These are phyloP conservation scores for Hyaloscypha variabilis DNA, from an alignment of 495 filamentous ascomycete genomes.

Conservation along the genomic window DNA sequence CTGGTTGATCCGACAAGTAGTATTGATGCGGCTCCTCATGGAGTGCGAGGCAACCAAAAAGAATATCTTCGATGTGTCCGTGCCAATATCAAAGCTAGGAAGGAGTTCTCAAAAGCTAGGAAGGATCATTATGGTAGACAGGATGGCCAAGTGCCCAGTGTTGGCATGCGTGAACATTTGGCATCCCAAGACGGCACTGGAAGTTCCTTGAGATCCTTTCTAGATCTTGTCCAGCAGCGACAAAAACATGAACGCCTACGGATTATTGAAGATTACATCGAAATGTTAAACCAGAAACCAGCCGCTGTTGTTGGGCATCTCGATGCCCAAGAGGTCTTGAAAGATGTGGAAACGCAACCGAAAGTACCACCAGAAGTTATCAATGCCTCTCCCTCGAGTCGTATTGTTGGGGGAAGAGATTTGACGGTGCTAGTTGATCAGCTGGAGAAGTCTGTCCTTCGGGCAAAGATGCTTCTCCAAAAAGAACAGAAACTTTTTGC, in stretches of 20 bases:
- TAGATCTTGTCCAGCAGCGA: conserved; percentile 24
- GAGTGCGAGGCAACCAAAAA: conserved; percentile 37
- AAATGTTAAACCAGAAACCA: conserved; percentile 48
- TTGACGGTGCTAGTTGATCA: conserved; percentile 56
- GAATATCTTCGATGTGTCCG: conserved; percentile 28
- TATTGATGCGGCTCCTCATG: conserved; percentile 30
- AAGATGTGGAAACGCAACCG: conserved; percentile 45
- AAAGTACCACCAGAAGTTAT: conserved; percentile 50
- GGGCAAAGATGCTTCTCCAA: conserved; percentile 62
- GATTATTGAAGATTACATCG: conserved; percentile 39
- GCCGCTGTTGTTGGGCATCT: conserved; percentile 51
- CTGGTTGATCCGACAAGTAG: conserved; percentile 33
- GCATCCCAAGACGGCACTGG: neutral
- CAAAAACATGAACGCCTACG: conserved; percentile 29
- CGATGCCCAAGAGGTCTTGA: conserved; percentile 45
- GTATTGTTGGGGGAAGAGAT: conserved; percentile 34
- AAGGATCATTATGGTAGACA: conserved; percentile 11
- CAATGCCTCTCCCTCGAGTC: conserved; percentile 19
- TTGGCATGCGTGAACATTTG: neutral
- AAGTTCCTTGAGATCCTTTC: conserved; percentile 17
- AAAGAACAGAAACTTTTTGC: conserved; percentile 64
- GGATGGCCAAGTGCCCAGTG: neutral
- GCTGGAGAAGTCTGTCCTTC: conserved; percentile 66
- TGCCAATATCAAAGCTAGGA: conserved; percentile 31
- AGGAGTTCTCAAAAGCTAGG: conserved; percentile 20